Percentiles rank a stretch among this genome's conserved stretches.
These are phyloP conservation scores for Fusarium nisikadoi DNA, from an alignment of 2,329 filamentous ascomycete genomes.

Conservation along the genomic window DNA sequence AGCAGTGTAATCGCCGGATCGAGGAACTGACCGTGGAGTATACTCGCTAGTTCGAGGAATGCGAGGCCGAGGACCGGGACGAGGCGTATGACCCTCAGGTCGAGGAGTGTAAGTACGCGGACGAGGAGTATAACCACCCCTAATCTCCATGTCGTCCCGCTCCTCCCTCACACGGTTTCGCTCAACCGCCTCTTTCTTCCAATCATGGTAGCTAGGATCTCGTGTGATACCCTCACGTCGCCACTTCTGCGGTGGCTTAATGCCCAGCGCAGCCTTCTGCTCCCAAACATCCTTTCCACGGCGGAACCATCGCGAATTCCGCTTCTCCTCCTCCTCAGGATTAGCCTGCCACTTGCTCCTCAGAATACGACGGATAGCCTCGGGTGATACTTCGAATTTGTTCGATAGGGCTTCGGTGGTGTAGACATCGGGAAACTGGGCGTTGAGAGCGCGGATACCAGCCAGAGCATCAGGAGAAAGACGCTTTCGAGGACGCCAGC, in stretches of 20 bases:
- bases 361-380: conserved; percentile 88
- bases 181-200: conserved; percentile 43
- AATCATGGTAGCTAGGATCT: conserved; percentile 56
- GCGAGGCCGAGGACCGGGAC: not conserved
- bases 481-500: conserved; percentile 85
- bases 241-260: conserved; percentile 71
- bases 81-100: not conserved
- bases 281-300: conserved; percentile 70
- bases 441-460: conserved; percentile 86
- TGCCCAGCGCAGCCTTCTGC: conserved; percentile 67
- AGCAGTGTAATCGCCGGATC: not conserved
- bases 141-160: conserved; percentile 40
- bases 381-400: conserved; percentile 86
- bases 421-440: conserved; percentile 80
- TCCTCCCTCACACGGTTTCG: conserved; percentile 48
- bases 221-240: conserved; percentile 63
- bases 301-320: conserved; percentile 70
- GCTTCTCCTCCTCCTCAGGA: conserved; percentile 66
- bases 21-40: not conserved
- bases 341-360: conserved; percentile 78
- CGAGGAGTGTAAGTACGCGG: not conserved
- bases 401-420: conserved; percentile 77
- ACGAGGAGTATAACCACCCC: conserved; percentile 1
- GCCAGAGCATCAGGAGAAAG: conserved; percentile 91
- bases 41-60: not conserved